Evolutionary conservation across 129 eudicot genomes (phyloP).

Genomic region (Lactuca sativa): DNA sequence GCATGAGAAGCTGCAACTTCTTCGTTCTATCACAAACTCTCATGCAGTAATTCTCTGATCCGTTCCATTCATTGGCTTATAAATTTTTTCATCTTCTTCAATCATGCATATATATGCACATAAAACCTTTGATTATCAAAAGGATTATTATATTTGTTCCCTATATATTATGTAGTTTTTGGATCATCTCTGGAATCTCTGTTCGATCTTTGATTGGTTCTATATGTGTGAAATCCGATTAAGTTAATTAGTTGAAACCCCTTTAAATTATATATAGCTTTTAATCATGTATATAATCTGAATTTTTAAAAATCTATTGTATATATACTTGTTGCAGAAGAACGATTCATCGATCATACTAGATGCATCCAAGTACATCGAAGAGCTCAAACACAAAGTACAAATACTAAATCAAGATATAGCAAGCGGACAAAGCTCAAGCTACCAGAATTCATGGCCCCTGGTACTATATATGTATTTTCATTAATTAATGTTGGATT

Average conservation of each 20-base stretch:
- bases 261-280: neutral
- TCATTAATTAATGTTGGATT: conserved; percentile 2
- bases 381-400: conserved; percentile 77
- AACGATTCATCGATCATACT: conserved; percentile 68
- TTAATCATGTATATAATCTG: neutral
- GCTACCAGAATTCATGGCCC: conserved; percentile 54
- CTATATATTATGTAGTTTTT: neutral
- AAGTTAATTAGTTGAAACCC: neutral
- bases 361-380: conserved; percentile 88
- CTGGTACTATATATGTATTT: conserved; percentile 37
- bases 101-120: neutral
- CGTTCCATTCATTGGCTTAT: conserved; percentile 32
- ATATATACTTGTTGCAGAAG: conserved; percentile 44
- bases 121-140: neutral
- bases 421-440: conserved; percentile 38
- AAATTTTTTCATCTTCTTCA: conserved; percentile 22
- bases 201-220: neutral
- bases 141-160: neutral
- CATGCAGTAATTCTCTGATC: conserved; percentile 77
- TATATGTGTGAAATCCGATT: neutral
- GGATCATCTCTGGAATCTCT: neutral
- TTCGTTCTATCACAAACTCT: conserved; percentile 94
- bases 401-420: conserved; percentile 74
- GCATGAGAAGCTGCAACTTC: conserved; percentile 98
- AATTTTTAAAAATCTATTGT: neutral